Conservation (phyloP, 495 filamentous ascomycete genomes). For the Extremus antarcticus region DNA sequence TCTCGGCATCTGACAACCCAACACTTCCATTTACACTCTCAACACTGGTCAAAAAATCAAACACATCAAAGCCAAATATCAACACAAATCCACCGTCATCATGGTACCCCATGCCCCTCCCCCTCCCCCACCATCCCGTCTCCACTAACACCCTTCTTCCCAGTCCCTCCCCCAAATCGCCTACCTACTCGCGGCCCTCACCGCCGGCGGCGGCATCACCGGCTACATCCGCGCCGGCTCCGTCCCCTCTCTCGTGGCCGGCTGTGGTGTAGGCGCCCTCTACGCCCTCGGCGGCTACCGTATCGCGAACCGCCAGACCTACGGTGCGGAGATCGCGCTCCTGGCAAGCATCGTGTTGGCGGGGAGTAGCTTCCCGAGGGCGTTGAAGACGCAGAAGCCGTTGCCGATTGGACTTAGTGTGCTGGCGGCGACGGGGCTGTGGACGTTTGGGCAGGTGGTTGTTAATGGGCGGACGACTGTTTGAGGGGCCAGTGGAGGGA, state of each 20-base stretch:
- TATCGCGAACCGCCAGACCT: slow-evolving; percentile 41
- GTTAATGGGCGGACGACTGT: slow-evolving; percentile 7
- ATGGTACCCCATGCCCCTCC: neutral
- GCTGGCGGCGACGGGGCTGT: slow-evolving; percentile 48
- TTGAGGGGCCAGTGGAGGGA: neutral
- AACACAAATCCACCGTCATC: neutral
- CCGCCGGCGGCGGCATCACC: slow-evolving; percentile 73
- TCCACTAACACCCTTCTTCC: neutral
- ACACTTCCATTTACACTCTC: too few relatives aligned
- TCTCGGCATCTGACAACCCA: too few relatives aligned
- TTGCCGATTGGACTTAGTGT: slow-evolving; percentile 64
- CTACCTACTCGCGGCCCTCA: slow-evolving; percentile 67
- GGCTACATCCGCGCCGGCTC: slow-evolving; percentile 78
- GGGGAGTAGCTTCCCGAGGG: slow-evolving; percentile 71
- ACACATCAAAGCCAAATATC: too few relatives aligned
- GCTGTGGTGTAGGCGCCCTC: slow-evolving; percentile 62
- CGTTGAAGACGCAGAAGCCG: slow-evolving; percentile 63
- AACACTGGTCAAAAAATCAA: too few relatives aligned
- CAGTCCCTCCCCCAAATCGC: slow-evolving; percentile 36
- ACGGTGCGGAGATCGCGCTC: slow-evolving; percentile 34
- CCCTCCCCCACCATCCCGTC: neutral
- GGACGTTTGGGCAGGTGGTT: slow-evolving; percentile 48
- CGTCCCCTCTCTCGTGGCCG: slow-evolving; percentile 73
- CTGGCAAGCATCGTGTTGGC: slow-evolving; percentile 74
- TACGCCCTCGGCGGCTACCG: slow-evolving; percentile 60